Evolutionary conservation across 495 filamentous ascomycete genomes (phyloP), one percentile per base, ranked within the genome.

Genomic region (Podospora bellae-mahoneyi): DNA sequence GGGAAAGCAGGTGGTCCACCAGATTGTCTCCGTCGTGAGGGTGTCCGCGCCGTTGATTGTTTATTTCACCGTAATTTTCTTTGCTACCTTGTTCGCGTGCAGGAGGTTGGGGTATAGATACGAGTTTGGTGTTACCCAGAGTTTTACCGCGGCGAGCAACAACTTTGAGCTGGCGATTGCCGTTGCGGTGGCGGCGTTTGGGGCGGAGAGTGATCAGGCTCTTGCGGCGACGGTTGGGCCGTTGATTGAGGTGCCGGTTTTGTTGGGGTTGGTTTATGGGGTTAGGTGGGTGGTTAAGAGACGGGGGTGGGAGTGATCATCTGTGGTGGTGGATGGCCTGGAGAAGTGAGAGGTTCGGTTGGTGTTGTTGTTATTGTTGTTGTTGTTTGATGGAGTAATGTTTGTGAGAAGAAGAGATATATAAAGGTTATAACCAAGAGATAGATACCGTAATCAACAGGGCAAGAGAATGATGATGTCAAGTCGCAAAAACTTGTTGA

Each of bases 131-230:
- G 84, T 85, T 13, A 96, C 94, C 13, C 94, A 97, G 80, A 92
- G 91, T 72, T 95, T 97, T 71, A 97, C 94, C 0, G 94, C 94
- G 5, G 94, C 94, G 3, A 97, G 93, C 76, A 97, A 97, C 70
- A 97, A 97, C 73, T 97, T 97, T 72, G 94, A 97, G 81, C 78
- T 97, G 19, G 94, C 94, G 0, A 96, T 97, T 79, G 94, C 94
- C 1, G 93, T 97, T 2, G 93, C 92, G 2, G 88, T 97, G 4
- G 92, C 93, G 3, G 88, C 89, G 3, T 97, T 90, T 80, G 94
- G 94, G 0, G 84, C 90, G 1, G 79, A 88, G 30, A 92, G 90
- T 71, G 90, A 94, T 58, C 91, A 97, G 75, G 94, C 93, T 0
- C 79, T 97, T 30, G 94, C 94, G n/a, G 83, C 91, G 13, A 97